Percentiles rank a stretch among this genome's conserved stretches.
phyloP scores from a whole-genome alignment of 371 early-diverging fungal genomes.

The Vairimorpha necatrix region DNA sequence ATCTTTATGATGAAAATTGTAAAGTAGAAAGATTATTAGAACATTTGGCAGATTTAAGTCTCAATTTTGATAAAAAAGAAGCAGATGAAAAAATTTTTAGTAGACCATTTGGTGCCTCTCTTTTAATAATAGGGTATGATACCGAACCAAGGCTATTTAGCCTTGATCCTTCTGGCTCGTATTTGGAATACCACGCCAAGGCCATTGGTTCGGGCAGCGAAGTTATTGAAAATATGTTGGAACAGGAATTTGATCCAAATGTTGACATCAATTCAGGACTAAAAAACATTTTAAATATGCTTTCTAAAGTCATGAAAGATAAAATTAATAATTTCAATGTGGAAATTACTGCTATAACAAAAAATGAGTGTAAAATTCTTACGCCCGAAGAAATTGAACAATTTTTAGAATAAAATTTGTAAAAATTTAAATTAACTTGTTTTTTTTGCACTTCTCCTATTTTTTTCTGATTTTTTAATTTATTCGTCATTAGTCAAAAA shows the following conservation, averaged over 20 bases:
- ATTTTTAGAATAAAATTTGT: constrained; percentile 25
- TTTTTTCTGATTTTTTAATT: background rate
- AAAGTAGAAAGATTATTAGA: constrained; percentile 58
- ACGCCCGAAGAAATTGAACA: constrained; percentile 51
- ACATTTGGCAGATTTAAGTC: constrained; percentile 51
- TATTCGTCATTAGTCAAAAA: background rate
- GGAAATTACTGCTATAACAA: constrained; percentile 76
- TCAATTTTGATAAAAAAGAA: constrained; percentile 64
- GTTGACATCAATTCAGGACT: constrained; percentile 80
- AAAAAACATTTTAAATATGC: constrained; percentile 77
- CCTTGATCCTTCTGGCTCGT: constrained; percentile 89
- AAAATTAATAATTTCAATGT: constrained; percentile 86
- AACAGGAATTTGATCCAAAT: constrained; percentile 72
- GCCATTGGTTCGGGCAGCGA: constrained; percentile 96
- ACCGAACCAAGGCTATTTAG: constrained; percentile 92
- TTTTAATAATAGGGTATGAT: constrained; percentile 90
- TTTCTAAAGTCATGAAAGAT: constrained; percentile 99
- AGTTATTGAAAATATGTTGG: constrained; percentile 90
- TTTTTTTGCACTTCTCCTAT: background rate
- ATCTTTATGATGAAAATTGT: constrained; percentile 57
- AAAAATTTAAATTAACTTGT: constrained; percentile 1
- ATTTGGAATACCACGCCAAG: constrained; percentile 79
- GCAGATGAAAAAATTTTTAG: constrained; percentile 60
- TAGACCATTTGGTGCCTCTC: constrained; percentile 93
- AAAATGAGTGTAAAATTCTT: constrained; percentile 43